phyloP scores from a whole-genome alignment of 176 grass and related monocot genomes.

The Aegilops umbellulata region DNA sequence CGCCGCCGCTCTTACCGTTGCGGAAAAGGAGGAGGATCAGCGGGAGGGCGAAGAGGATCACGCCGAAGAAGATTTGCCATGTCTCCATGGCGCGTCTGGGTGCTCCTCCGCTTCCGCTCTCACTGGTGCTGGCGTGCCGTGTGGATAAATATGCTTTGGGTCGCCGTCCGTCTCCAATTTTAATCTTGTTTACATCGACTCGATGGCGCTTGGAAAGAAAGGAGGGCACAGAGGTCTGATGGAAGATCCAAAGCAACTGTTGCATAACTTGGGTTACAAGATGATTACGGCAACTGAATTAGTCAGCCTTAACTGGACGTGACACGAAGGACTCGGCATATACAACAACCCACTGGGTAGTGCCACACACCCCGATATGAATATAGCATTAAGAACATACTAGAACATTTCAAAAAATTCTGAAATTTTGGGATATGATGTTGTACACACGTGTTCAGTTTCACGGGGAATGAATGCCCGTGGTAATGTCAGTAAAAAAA shows the following conservation, averaged over 20 bases:
- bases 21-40: not conserved
- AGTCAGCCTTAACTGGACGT: too few species aligned
- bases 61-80: slow-evolving; percentile 1
- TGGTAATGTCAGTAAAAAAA: too few species aligned
- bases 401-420: too few species aligned
- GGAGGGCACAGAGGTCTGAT: too few species aligned
- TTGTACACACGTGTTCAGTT: too few species aligned
- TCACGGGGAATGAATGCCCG: too few species aligned
- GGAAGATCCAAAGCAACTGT: not conserved
- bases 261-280: not conserved
- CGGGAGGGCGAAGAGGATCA: slow-evolving; percentile 13
- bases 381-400: too few species aligned
- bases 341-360: too few species aligned
- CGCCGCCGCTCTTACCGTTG: not conserved
- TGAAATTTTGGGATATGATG: too few species aligned
- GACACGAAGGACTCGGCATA: too few species aligned
- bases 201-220: too few species aligned
- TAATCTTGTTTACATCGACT: not conserved
- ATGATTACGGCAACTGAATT: not conserved
- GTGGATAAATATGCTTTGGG: not conserved
- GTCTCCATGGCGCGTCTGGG: slow-evolving; percentile 6
- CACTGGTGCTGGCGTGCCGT: not conserved
- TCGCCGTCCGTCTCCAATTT: not conserved
- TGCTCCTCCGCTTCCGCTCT: not conserved
- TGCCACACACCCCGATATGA: too few species aligned